Evolutionary conservation across 257 asterid genomes (phyloP).

Genomic region (Cruciata laevipes): DNA sequence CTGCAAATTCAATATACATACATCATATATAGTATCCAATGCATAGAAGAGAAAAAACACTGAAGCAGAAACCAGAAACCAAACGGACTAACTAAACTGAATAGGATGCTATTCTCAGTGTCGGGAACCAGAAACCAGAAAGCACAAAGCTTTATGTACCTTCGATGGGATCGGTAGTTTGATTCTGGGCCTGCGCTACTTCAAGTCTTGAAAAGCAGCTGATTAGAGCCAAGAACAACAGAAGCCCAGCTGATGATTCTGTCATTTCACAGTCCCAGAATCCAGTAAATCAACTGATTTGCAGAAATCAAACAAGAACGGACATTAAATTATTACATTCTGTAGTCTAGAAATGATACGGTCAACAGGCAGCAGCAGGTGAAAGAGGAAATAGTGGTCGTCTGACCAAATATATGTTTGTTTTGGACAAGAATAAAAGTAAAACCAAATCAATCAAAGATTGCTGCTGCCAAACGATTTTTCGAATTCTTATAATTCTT

Average conservation of each 20-base stretch:
- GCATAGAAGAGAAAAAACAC: not conserved
- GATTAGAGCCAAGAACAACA: not conserved
- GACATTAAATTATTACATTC: too few species aligned
- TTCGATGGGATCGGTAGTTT: not conserved
- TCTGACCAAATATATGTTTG: too few species aligned
- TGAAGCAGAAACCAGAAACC: not conserved
- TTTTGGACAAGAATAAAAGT: too few species aligned
- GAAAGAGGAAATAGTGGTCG: too few species aligned
- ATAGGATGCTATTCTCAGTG: not conserved
- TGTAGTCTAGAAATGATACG: too few species aligned
- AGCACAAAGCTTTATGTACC: not conserved
- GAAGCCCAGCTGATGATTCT: not conserved
- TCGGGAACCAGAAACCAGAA: not conserved
- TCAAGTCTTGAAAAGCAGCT: conserved; percentile 1
- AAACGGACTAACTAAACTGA: not conserved
- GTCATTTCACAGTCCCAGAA: not conserved
- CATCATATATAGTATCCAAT: not conserved
- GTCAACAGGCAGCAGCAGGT: too few species aligned
- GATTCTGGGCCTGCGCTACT: not conserved
- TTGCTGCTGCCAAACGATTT: too few species aligned
- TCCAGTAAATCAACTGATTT: not conserved
- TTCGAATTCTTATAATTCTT: too few species aligned
- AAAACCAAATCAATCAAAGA: too few species aligned
- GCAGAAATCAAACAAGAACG: not conserved
- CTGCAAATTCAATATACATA: conserved; percentile 24